Percentiles rank a stretch among this genome's conserved stretches.
These are phyloP conservation scores for Ephemerocybe angulata DNA, from an alignment of 768 basidiomycete genomes.

Conservation along the genomic window DNA sequence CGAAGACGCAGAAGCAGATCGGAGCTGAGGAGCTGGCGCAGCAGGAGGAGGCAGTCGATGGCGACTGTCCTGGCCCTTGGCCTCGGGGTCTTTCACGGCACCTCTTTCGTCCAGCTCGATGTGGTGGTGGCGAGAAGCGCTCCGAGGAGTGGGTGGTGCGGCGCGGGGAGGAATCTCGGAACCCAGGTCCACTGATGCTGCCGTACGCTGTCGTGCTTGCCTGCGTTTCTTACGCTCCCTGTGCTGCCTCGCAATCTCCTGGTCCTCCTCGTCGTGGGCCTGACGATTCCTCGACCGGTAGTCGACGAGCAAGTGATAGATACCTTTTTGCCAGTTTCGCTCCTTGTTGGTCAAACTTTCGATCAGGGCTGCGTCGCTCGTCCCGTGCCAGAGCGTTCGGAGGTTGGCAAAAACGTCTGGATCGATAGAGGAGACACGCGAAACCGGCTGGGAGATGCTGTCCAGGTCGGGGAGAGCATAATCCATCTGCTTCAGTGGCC, in stretches of 20 bases:
- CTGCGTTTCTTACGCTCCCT: slow-evolving; percentile 22
- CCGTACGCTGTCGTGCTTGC: slow-evolving; percentile 3
- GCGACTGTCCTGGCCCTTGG: slow-evolving; percentile 12
- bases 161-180: slow-evolving; percentile 42
- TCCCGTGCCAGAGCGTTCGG: slow-evolving; percentile 86
- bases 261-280: slow-evolving; percentile 50
- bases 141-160: slow-evolving; percentile 59
- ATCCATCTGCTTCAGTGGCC: slow-evolving; percentile 41
- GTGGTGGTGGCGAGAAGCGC: slow-evolving; percentile 37
- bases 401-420: slow-evolving; percentile 87
- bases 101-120: slow-evolving; percentile 20
- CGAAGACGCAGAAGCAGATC: slow-evolving; percentile 10
- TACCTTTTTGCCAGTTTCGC: slow-evolving; percentile 92
- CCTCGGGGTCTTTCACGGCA: slow-evolving; percentile 10
- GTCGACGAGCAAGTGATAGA: slow-evolving; percentile 85
- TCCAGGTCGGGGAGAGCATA: slow-evolving; percentile 56
- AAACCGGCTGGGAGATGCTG: slow-evolving; percentile 67
- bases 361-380: slow-evolving; percentile 69
- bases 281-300: slow-evolving; percentile 82
- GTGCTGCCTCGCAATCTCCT: slow-evolving; percentile 32
- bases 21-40: background rate
- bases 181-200: background rate
- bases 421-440: slow-evolving; percentile 66
- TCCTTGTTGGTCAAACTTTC: slow-evolving; percentile 60
- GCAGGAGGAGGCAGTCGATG: background rate